These are phyloP conservation scores for Leccinum variicolor DNA, from an alignment of 768 basidiomycete species.

Conservation along the genomic window DNA sequence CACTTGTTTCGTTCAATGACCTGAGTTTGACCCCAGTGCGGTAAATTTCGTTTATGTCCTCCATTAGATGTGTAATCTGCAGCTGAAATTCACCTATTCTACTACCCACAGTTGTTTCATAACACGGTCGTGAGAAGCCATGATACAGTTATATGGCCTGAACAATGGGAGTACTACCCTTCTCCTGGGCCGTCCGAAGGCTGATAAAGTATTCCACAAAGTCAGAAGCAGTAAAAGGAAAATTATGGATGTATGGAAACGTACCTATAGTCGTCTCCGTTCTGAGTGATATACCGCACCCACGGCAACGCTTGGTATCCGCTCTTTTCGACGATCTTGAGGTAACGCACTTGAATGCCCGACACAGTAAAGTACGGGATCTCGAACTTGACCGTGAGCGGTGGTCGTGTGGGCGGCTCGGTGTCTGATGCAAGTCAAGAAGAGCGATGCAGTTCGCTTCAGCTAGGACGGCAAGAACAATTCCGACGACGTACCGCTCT, in stretches of 20 bases:
- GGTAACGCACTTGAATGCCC: slow-evolving; percentile 94
- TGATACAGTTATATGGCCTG: slow-evolving; percentile 18
- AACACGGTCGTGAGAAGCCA: no score
- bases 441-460: not conserved
- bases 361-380: slow-evolving; percentile 99
- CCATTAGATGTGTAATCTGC: no score
- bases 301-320: slow-evolving; percentile 96
- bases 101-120: not conserved
- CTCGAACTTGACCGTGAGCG: slow-evolving; percentile 96
- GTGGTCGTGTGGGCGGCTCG: slow-evolving; percentile 73
- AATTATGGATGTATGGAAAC: slow-evolving; percentile 10
- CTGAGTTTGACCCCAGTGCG: no score
- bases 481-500: slow-evolving; percentile 59
- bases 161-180: slow-evolving; percentile 63
- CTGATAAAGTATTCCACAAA: slow-evolving; percentile 18
- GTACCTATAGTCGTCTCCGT: slow-evolving; percentile 89
- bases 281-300: slow-evolving; percentile 93
- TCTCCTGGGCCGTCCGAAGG: slow-evolving; percentile 71
- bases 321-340: slow-evolving; percentile 98
- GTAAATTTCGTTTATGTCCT: no score
- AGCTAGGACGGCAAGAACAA: not conserved
- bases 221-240: not conserved
- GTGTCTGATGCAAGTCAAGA: slow-evolving; percentile 40
- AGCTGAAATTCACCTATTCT: not conserved
- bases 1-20: no score